A percentile compares a stretch with the other conserved stretches of the same genome.
Conservation (phyloP, 2,329 filamentous ascomycete species). For the Myrmaecium sp. region DNA sequence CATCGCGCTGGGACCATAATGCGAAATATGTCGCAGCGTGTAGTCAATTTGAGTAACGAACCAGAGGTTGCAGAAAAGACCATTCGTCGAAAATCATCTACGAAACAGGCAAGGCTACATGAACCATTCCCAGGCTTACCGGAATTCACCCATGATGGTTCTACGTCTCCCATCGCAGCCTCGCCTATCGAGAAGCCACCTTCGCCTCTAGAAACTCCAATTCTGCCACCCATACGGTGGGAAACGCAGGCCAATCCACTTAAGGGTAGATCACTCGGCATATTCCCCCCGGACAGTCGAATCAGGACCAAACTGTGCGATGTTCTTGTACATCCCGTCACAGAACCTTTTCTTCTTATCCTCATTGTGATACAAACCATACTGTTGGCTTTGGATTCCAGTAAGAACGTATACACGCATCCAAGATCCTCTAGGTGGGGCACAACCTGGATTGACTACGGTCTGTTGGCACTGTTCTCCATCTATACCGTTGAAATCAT, state of each 20-base stretch:
- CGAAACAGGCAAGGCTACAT: slow-evolving; percentile 36
- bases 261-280: slow-evolving; percentile 67
- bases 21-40: slow-evolving; percentile 78
- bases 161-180: slow-evolving; percentile 8
- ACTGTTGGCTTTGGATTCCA: slow-evolving; percentile 71
- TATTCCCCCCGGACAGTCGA: slow-evolving; percentile 65
- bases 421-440: slow-evolving; percentile 51
- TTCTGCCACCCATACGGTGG: slow-evolving; percentile 30
- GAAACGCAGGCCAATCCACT: slow-evolving; percentile 50
- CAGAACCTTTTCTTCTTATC: slow-evolving; percentile 71
- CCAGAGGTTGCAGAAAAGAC: slow-evolving; percentile 64
- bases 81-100: slow-evolving; percentile 42
- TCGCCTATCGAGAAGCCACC: slow-evolving; percentile 22
- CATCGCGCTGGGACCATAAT: slow-evolving; percentile 33
- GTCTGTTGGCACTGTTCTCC: slow-evolving; percentile 65
- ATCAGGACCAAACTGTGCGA: slow-evolving; percentile 64
- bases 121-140: slow-evolving; percentile 36
- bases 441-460: slow-evolving; percentile 53
- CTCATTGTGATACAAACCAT: slow-evolving; percentile 80
- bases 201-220: slow-evolving; percentile 16
- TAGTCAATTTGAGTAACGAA: slow-evolving; percentile 94
- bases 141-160: slow-evolving; percentile 29
- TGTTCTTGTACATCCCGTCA: slow-evolving; percentile 67
- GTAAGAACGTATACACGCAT: slow-evolving; percentile 48
- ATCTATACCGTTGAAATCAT: slow-evolving; percentile 79